Conservation (phyloP, 169 alveolate genomes). For the Plasmodium gaboni region DNA sequence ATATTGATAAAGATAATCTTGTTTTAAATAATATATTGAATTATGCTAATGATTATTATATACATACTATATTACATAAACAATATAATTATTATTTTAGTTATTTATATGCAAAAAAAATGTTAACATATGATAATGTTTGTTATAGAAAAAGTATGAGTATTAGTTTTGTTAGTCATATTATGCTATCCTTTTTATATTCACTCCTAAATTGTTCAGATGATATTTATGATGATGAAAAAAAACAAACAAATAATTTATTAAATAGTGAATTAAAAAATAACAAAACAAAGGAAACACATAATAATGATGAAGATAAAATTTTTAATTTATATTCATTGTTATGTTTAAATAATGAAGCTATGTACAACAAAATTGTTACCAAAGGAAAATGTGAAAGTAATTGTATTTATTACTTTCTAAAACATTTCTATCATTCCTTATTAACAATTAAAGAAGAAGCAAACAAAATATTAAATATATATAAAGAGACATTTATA, state of each 20-base stretch:
- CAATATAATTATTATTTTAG: conserved; percentile 75
- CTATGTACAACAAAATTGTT: conserved; percentile 38
- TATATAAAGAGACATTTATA: conserved; percentile 75
- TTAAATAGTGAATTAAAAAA: not conserved
- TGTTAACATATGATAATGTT: conserved; percentile 72
- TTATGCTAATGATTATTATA: conserved; percentile 75
- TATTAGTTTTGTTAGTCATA: conserved; percentile 74
- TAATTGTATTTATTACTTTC: conserved; percentile 68
- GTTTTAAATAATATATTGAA: conserved; percentile 58
- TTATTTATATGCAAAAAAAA: conserved; percentile 73
- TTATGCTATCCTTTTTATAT: conserved; percentile 71
- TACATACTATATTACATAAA: conserved; percentile 71
- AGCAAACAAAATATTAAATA: conserved; percentile 57
- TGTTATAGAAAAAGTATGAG: conserved; percentile 77
- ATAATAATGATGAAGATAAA: conserved; percentile 10
- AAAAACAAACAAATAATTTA: not conserved
- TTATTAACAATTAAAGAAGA: conserved; percentile 74
- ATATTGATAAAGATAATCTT: conserved; percentile 18
- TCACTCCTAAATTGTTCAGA: conserved; percentile 52
- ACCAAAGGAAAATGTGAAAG: conserved; percentile 52
- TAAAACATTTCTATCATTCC: conserved; percentile 67
- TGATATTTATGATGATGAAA: conserved; percentile 8
- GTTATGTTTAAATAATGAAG: conserved; percentile 64
- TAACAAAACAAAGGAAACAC: conserved; percentile 5
- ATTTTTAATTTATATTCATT: conserved; percentile 40